Conservation (phyloP, 1,284 basidiomycete species). For the Vanrija sp. region DNA sequence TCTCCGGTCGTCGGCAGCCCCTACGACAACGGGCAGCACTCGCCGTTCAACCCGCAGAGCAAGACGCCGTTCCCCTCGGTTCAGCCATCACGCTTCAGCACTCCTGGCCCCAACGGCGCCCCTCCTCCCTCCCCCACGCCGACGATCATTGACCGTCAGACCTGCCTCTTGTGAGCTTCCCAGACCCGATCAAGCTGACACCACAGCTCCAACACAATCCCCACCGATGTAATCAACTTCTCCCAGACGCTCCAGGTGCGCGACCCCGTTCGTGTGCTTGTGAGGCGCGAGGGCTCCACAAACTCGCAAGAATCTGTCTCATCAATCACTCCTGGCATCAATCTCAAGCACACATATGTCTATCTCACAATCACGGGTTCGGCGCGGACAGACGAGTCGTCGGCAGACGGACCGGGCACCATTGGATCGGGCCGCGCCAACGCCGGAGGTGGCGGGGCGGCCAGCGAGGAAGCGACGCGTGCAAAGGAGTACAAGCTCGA, state of each 20-base stretch:
- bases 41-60: slow-evolving; percentile 55
- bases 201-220: slow-evolving; percentile 56
- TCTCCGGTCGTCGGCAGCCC: slow-evolving; percentile 44
- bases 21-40: slow-evolving; percentile 46
- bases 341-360: slow-evolving; percentile 86
- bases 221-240: slow-evolving; percentile 54
- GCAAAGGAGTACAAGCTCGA: slow-evolving; percentile 97
- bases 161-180: slow-evolving; percentile 69
- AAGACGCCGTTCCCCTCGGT: slow-evolving; percentile 50
- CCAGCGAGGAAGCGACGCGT: slow-evolving; percentile 72
- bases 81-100: slow-evolving; percentile 47
- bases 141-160: slow-evolving; percentile 68
- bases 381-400: slow-evolving; percentile 60
- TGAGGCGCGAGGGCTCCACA: slow-evolving; percentile 75
- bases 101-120: slow-evolving; percentile 16
- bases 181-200: background rate
- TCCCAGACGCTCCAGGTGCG: slow-evolving; percentile 62
- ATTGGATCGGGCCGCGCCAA: slow-evolving; percentile 73
- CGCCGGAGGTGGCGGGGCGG: slow-evolving; percentile 51
- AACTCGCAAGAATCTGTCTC: slow-evolving; percentile 53
- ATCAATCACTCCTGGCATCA: slow-evolving; percentile 55
- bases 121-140: slow-evolving; percentile 11
- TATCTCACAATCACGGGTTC: slow-evolving; percentile 87
- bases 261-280: slow-evolving; percentile 92
- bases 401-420: slow-evolving; percentile 69